Conservation (phyloP, 768 basidiomycete species). For the Lactarius psammicola region DNA sequence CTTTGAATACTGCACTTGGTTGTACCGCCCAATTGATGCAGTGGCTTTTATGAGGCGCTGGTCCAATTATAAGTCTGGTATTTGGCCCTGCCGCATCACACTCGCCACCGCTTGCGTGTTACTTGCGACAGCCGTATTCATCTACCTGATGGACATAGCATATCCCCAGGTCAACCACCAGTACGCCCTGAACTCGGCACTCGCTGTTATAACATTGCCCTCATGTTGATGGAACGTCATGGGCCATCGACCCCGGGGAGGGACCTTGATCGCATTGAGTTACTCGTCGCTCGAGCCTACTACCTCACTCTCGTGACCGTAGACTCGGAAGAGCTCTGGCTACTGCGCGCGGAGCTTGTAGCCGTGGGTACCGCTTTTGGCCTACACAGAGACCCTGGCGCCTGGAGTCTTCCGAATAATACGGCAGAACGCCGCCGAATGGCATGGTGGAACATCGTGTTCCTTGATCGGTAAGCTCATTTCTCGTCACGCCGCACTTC, state of each 20-base stretch:
- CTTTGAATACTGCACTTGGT: slow-evolving; percentile 29
- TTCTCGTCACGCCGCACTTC: slow-evolving; percentile 16
- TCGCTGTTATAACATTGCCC: slow-evolving; percentile 71
- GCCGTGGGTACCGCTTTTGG: slow-evolving; percentile 81
- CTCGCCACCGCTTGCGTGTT: slow-evolving; percentile 28
- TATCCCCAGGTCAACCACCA: slow-evolving; percentile 25
- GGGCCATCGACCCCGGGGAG: slow-evolving; percentile 53
- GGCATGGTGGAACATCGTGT: slow-evolving; percentile 89
- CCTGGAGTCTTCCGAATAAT: slow-evolving; percentile 67
- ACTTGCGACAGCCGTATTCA: slow-evolving; percentile 26
- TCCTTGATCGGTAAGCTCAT: slow-evolving; percentile 66
- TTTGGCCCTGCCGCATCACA: slow-evolving; percentile 26
- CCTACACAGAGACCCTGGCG: slow-evolving; percentile 80
- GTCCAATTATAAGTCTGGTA: slow-evolving; percentile 26
- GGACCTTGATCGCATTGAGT: slow-evolving; percentile 72
- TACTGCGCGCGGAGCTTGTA: slow-evolving; percentile 67
- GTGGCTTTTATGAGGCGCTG: slow-evolving; percentile 25
- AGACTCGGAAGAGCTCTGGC: slow-evolving; percentile 81
- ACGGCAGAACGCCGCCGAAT: slow-evolving; percentile 76
- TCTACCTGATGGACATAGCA: slow-evolving; percentile 26
- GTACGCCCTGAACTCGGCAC: slow-evolving; percentile 41
- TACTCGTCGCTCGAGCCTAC: slow-evolving; percentile 65
- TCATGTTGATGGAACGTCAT: slow-evolving; percentile 60
- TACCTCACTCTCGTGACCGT: slow-evolving; percentile 71
- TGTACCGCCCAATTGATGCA: slow-evolving; percentile 22